These are phyloP conservation scores for Pichia thaimueangensis DNA, from an alignment of 805 yeast genomes.

Conservation along the genomic window DNA sequence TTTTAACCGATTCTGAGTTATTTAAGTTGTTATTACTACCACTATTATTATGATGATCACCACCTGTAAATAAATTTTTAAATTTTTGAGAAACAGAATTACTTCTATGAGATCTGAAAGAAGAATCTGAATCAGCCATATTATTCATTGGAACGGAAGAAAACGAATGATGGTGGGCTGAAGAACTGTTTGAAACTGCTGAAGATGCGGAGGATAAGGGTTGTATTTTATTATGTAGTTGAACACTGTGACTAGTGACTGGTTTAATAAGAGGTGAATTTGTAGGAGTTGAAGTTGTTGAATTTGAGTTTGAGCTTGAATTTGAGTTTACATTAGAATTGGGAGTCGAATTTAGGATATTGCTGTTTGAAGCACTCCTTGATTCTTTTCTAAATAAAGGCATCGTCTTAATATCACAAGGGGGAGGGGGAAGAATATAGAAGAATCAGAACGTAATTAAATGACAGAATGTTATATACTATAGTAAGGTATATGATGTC, in stretches of 20 bases:
- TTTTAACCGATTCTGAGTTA: not conserved
- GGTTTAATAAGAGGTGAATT: constrained; percentile 7
- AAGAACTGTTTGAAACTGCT: not conserved
- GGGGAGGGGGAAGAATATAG: no score
- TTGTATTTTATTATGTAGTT: no score
- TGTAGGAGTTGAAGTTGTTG: not conserved
- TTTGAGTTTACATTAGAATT: no score
- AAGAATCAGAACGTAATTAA: no score
- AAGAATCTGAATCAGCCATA: not conserved
- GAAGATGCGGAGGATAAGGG: not conserved
- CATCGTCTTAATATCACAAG: not conserved
- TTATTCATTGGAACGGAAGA: not conserved
- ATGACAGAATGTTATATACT: no score
- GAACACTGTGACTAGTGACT: not conserved
- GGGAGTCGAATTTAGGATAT: not conserved
- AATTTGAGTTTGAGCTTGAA: not conserved
- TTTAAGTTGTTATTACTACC: constrained; percentile 2
- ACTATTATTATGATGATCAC: not conserved
- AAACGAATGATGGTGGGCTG: not conserved
- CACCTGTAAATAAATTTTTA: constrained; percentile 22
- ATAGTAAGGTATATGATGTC: no score
- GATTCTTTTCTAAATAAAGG: constrained; percentile 5
- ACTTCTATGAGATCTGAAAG: constrained; percentile 17
- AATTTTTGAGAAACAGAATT: constrained; percentile 29
- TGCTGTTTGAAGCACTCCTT: not conserved